phyloP scores from a whole-genome alignment of 306 rosid genomes.

The Fragaria iinumae region DNA sequence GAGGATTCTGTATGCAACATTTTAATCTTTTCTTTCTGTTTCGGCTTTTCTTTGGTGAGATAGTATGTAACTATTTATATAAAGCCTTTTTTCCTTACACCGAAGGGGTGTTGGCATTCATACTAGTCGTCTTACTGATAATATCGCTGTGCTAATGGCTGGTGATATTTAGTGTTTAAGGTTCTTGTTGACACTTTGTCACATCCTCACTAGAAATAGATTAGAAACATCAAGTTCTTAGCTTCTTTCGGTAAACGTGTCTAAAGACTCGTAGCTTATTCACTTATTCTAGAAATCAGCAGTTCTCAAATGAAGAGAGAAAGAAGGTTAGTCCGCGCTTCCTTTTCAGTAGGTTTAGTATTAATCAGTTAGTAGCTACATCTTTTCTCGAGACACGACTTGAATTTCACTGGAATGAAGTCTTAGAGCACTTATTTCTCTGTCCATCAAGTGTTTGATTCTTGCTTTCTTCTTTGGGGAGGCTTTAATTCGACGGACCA shows the following conservation, averaged over 20 bases:
- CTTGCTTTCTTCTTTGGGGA: neutral
- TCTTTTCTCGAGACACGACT: neutral
- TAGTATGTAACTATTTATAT: neutral
- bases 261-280: neutral
- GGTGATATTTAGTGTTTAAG: neutral
- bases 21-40: slow-evolving; percentile 16
- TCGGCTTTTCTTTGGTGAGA: neutral
- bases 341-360: neutral
- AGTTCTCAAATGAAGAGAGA: neutral
- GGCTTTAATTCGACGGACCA: neutral
- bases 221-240: neutral
- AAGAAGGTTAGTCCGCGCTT: neutral
- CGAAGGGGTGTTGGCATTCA: neutral
- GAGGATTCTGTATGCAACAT: slow-evolving; percentile 36
- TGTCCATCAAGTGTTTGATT: neutral
- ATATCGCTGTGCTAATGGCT: neutral
- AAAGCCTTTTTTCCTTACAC: neutral
- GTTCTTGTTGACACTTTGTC: neutral
- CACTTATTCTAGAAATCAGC: neutral
- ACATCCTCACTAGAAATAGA: neutral
- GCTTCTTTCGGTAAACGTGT: neutral
- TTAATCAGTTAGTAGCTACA: neutral
- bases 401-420: neutral
- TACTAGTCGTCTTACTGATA: neutral
- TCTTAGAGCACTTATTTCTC: neutral